Conservation (phyloP, 441 rosid genomes). For the Adansonia grandidieri region DNA sequence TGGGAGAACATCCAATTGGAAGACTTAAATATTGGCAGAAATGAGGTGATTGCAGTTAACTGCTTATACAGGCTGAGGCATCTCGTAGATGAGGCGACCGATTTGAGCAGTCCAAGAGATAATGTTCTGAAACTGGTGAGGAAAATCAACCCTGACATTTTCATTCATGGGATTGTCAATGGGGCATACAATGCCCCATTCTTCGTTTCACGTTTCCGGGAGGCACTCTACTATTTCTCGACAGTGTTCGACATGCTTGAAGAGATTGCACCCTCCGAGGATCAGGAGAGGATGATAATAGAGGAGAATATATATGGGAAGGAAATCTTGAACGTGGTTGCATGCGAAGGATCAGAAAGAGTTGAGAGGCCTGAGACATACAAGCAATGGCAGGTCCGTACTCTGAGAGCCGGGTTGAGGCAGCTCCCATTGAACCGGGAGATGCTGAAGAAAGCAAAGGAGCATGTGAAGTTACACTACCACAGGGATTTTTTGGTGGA, state of each 20-base stretch:
- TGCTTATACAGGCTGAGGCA: slow-evolving; percentile 61
- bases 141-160: slow-evolving; percentile 65
- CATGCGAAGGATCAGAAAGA: slow-evolving; percentile 79
- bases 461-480: slow-evolving; percentile 44
- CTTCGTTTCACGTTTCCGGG: slow-evolving; percentile 74
- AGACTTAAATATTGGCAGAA: slow-evolving; percentile 59
- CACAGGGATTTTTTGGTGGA: slow-evolving; percentile 57
- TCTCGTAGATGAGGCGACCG: slow-evolving; percentile 77
- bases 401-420: slow-evolving; percentile 54
- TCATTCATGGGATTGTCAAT: slow-evolving; percentile 68
- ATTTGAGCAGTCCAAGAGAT: slow-evolving; percentile 69
- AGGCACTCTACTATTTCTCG: slow-evolving; percentile 84
- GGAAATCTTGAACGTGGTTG: slow-evolving; percentile 78
- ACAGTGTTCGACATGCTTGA: slow-evolving; percentile 79
- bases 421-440: slow-evolving; percentile 49
- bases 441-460: slow-evolving; percentile 43
- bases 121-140: slow-evolving; percentile 62
- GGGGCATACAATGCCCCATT: slow-evolving; percentile 82
- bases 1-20: slow-evolving; percentile 86
- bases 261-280: slow-evolving; percentile 43
- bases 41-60: slow-evolving; percentile 69
- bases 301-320: slow-evolving; percentile 65
- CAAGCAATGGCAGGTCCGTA: slow-evolving; percentile 81
- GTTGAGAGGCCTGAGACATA: slow-evolving; percentile 90
- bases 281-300: slow-evolving; percentile 54